Base-by-base conservation (phyloP, 2,329 filamentous ascomycete species). In the Sarocladium oryzae region DNA sequence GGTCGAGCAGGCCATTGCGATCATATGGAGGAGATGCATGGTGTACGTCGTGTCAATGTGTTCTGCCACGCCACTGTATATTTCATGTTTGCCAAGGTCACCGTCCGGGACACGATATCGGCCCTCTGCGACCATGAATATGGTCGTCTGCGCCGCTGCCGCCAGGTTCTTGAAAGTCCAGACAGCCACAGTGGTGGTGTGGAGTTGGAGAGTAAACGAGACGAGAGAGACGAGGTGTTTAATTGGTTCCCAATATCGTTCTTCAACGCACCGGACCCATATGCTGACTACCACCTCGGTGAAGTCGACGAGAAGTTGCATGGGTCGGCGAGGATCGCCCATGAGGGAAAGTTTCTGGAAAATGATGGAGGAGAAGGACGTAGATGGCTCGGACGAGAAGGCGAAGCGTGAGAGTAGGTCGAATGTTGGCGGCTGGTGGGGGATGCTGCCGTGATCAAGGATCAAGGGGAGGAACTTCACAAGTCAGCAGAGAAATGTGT, bases 251-350 rank as follows among this genome's bases (percentile, higher is more conserved):
- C 82, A 81, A 66, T 81, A 71, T 56, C 74, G 72, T 58, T 91
- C 86, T 10, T 77, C 70, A 6, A 84, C 68, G 61, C 87, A 90
- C 18, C 74, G 76, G 15, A 74, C 73, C 87, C 88, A 92, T 13
- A 92, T 65, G 15, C 76, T 72, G 48, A 88, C 74, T 18, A 90
- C 66, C 26, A 82, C 70, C 46, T 79, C 72, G 49, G 81, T 82
- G 56, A 90, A 83, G 54, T 83, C 79, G 9, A 84, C 69, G 1
- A 86, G 77, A 3, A 88, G 71, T 61, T 69, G 79, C 66, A 69
- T 72, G 46, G 69, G 78, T 53, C 69, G 74, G 50, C 61, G 69
- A 51, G 63, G 69, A 43, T 67, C 73, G 49, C 78, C 78, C 55
- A 83, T 73, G 5, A 73, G 63, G 0, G 84, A 79, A n/a, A 92